phyloP scores from a whole-genome alignment of 116 monocot species.

The Dioscorea cayenensis region DNA sequence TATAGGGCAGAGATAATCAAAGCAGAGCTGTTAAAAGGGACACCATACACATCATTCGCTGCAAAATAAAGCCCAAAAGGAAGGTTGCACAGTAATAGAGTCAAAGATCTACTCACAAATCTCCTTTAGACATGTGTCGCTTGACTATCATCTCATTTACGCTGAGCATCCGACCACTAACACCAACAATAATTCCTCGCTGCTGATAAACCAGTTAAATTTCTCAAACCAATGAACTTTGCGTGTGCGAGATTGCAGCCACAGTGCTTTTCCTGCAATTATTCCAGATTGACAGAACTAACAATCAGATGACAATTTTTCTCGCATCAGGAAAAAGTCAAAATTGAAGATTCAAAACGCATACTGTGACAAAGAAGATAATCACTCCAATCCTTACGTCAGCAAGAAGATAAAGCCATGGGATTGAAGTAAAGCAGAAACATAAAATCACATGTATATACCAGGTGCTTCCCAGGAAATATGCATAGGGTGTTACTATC shows the following conservation, averaged over 20 bases:
- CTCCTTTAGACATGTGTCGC: slow-evolving; percentile 98
- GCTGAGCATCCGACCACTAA: slow-evolving; percentile 99
- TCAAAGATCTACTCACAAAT: slow-evolving; percentile 70
- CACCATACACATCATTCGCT: no score
- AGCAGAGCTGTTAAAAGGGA: no score
- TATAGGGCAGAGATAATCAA: no score
- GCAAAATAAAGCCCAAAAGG: no score
- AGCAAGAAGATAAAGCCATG: not conserved
- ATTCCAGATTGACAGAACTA: not conserved
- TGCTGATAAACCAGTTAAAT: slow-evolving; percentile 99
- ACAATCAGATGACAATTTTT: not conserved
- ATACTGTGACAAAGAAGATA: not conserved
- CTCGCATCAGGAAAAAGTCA: not conserved
- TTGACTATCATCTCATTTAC: slow-evolving; percentile 99
- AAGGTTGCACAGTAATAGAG: not conserved
- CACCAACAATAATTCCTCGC: slow-evolving; percentile 98
- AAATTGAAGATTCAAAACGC: not conserved
- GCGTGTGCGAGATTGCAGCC: slow-evolving; percentile 90
- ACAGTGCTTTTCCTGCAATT: slow-evolving; percentile 93
- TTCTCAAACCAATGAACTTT: slow-evolving; percentile 99
- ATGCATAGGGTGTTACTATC: not conserved
- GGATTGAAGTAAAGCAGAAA: not conserved
- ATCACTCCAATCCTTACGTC: not conserved
- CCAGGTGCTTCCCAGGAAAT: not conserved
- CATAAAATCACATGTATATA: not conserved